phyloP scores from a whole-genome alignment of 1,284 basidiomycete genomes.

The Cryptococcus hybrid region DNA sequence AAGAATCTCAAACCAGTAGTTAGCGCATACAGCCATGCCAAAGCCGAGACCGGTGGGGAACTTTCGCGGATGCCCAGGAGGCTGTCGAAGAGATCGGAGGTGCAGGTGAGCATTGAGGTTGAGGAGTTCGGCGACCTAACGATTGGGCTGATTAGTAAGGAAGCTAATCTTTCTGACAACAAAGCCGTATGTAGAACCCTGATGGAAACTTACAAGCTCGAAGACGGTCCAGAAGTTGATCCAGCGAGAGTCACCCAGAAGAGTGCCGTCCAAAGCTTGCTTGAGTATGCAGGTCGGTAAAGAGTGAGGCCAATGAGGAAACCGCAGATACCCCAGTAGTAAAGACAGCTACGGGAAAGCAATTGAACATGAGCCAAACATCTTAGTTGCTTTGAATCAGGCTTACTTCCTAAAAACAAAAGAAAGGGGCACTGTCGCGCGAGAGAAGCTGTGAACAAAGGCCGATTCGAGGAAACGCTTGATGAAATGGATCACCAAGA shows the following conservation, averaged over 20 bases:
- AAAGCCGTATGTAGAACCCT: background rate
- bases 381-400: background rate
- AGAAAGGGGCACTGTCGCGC: conserved; percentile 84
- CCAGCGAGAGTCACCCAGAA: conserved; percentile 66
- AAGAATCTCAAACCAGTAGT: conserved; percentile 90
- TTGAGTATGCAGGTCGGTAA: conserved; percentile 68
- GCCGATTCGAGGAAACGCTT: conserved; percentile 94
- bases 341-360: conserved; percentile 62
- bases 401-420: conserved; percentile 90
- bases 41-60: conserved; percentile 83
- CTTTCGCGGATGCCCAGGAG: conserved; percentile 72
- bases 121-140: conserved; percentile 78
- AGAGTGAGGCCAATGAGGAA: conserved; percentile 73
- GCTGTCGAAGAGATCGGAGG: conserved; percentile 76
- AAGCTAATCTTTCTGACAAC: background rate
- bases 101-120: conserved; percentile 83
- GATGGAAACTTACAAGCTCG: conserved; percentile 64
- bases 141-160: conserved; percentile 1
- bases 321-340: conserved; percentile 84
- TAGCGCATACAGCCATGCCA: conserved; percentile 79
- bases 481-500: conserved; percentile 81
- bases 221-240: conserved; percentile 65
- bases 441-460: conserved; percentile 92
- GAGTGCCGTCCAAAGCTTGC: conserved; percentile 63
- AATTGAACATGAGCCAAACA: background rate